Evolutionary conservation across 345 rosid species (phyloP).

Genomic region (Populus tremula): DNA sequence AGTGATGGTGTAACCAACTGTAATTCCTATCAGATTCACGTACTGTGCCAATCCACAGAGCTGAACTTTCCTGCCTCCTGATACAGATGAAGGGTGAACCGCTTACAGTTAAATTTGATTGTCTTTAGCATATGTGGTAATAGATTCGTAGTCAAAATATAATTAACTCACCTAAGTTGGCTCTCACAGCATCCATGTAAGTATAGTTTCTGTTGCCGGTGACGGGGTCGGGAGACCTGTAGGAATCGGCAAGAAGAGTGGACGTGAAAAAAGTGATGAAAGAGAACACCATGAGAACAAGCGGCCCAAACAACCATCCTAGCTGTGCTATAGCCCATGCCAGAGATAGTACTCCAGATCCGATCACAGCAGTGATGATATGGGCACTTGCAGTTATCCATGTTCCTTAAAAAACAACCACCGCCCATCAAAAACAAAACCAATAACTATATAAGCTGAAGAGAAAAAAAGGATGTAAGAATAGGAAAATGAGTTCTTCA

Average conservation of each 20-base stretch:
- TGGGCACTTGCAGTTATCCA: conserved; percentile 83
- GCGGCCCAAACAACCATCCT: conserved; percentile 82
- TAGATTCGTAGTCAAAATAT: not conserved
- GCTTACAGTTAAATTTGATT: not conserved
- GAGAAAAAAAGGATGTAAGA: not conserved
- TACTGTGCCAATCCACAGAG: conserved; percentile 78
- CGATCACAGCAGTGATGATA: conserved; percentile 89
- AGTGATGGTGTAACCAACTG: conserved; percentile 87
- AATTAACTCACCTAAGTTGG: conserved; percentile 50
- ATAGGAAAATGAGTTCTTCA: not conserved
- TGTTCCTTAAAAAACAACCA: conserved; percentile 46
- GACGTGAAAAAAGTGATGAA: conserved; percentile 76
- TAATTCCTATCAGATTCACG: conserved; percentile 58
- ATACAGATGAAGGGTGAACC: not conserved
- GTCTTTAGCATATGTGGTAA: too few species aligned
- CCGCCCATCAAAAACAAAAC: not conserved
- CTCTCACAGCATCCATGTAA: conserved; percentile 79
- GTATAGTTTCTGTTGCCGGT: conserved; percentile 77
- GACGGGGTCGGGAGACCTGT: conserved; percentile 69
- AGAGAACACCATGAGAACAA: conserved; percentile 63
- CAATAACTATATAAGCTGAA: not conserved
- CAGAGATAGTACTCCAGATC: conserved; percentile 79
- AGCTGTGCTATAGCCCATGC: conserved; percentile 89
- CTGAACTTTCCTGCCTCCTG: conserved; percentile 25
- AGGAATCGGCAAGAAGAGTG: conserved; percentile 70